These are phyloP conservation scores for Alternaria triticimaculans DNA, from an alignment of 2,329 filamentous ascomycete genomes.

Conservation along the genomic window DNA sequence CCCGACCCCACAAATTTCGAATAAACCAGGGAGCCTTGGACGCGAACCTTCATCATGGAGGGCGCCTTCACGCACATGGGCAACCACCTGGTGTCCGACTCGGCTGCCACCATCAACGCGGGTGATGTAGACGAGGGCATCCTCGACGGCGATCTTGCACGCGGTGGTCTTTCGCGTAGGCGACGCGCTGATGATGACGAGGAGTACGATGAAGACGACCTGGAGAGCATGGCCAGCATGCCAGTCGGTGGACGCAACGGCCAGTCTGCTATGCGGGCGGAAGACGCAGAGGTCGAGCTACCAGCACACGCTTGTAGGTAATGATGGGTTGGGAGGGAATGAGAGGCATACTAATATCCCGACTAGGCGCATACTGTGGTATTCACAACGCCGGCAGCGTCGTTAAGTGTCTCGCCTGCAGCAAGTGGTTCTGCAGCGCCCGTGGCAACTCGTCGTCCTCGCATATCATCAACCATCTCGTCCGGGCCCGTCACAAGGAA, in stretches of 20 bases:
- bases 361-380: slow-evolving; percentile 77
- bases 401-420: slow-evolving; percentile 93
- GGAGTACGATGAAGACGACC: slow-evolving; percentile 79
- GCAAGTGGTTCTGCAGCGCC: slow-evolving; percentile 99
- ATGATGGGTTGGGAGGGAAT: neutral
- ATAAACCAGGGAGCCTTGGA: slow-evolving; percentile 2
- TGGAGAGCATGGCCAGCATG: slow-evolving; percentile 78
- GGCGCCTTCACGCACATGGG: slow-evolving; percentile 87
- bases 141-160: slow-evolving; percentile 68
- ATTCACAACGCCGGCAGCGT: slow-evolving; percentile 96
- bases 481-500: slow-evolving; percentile 97
- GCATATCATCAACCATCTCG: slow-evolving; percentile 97
- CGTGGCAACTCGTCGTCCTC: slow-evolving; percentile 96
- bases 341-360: neutral
- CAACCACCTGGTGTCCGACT: slow-evolving; percentile 85
- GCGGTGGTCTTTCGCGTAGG: slow-evolving; percentile 65
- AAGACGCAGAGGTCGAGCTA: slow-evolving; percentile 75
- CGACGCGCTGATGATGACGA: slow-evolving; percentile 83
- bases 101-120: slow-evolving; percentile 85
- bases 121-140: slow-evolving; percentile 85
- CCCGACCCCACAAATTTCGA: slow-evolving; percentile 9
- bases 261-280: slow-evolving; percentile 58
- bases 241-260: slow-evolving; percentile 78
- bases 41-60: slow-evolving; percentile 66
- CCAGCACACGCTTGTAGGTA: slow-evolving; percentile 78